Evolutionary conservation across 495 filamentous ascomycete species (phyloP).

Genomic region (Aspergillus bridgeri): DNA sequence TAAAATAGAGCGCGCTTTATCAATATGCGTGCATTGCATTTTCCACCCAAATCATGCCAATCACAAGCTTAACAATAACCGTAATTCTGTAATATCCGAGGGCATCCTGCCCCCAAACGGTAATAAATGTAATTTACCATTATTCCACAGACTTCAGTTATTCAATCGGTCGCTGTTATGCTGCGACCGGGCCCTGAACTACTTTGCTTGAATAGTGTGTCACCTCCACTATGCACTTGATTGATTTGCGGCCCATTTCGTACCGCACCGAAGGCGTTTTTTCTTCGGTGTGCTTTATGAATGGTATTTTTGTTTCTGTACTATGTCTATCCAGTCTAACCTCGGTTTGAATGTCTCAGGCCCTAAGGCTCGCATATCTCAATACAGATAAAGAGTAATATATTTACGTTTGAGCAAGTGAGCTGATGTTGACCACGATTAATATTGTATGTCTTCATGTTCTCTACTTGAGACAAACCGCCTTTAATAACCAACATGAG

Average conservation of each 20-base stretch:
- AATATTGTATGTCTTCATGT: not conserved
- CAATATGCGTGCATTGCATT: too few species aligned
- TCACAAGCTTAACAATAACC: not conserved
- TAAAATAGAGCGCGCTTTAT: too few species aligned
- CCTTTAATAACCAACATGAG: not conserved
- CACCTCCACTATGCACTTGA: too few species aligned
- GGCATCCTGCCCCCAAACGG: not conserved
- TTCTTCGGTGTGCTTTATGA: not conserved
- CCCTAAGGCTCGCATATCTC: not conserved
- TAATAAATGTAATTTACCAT: not conserved
- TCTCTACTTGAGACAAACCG: not conserved
- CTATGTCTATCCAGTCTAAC: not conserved
- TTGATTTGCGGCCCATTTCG: not conserved
- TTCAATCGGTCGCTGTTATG: not conserved
- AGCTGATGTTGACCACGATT: not conserved
- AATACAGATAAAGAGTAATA: not conserved
- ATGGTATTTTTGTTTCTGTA: not conserved
- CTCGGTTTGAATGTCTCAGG: not conserved
- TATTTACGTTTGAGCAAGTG: not conserved
- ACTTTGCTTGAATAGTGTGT: not conserved
- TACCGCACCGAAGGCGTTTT: not conserved
- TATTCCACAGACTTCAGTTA: not conserved
- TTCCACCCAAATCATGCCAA: not conserved
- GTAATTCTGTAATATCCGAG: not conserved
- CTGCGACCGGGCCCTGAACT: not conserved